Evolutionary conservation across 2,329 filamentous ascomycete genomes (phyloP).

Genomic region (Blastomyces silverae): DNA sequence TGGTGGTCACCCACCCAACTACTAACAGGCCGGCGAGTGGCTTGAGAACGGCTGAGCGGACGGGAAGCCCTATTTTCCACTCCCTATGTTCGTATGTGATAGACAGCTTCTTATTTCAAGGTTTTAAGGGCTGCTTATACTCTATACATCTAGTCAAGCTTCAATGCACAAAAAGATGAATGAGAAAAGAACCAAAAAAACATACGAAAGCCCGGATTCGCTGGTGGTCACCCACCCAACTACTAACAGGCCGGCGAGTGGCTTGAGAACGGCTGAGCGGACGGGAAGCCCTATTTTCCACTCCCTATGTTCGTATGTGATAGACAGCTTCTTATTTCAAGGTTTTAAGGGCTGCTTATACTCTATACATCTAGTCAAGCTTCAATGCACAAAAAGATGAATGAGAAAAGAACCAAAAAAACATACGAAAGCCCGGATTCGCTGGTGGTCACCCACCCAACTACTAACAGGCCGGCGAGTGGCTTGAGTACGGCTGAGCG

Average conservation of each 20-base stretch:
- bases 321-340: not conserved
- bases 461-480: conserved; percentile 38
- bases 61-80: conserved; percentile 42
- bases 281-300: conserved; percentile 42
- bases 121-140: no score
- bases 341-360: no score
- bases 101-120: not conserved
- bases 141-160: no score
- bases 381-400: no score
- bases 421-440: conserved; percentile 33
- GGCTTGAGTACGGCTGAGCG: conserved; percentile 43
- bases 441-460: not conserved
- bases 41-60: conserved; percentile 43
- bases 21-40: conserved; percentile 40
- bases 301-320: conserved; percentile 41
- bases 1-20: not conserved
- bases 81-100: conserved; percentile 41
- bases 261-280: conserved; percentile 43
- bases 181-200: no score
- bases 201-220: conserved; percentile 32
- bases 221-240: not conserved
- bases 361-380: no score
- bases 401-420: no score
- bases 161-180: no score
- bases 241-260: conserved; percentile 39